Conservation (phyloP, 2,329 filamentous ascomycete genomes). For the Diaporthe citri region DNA sequence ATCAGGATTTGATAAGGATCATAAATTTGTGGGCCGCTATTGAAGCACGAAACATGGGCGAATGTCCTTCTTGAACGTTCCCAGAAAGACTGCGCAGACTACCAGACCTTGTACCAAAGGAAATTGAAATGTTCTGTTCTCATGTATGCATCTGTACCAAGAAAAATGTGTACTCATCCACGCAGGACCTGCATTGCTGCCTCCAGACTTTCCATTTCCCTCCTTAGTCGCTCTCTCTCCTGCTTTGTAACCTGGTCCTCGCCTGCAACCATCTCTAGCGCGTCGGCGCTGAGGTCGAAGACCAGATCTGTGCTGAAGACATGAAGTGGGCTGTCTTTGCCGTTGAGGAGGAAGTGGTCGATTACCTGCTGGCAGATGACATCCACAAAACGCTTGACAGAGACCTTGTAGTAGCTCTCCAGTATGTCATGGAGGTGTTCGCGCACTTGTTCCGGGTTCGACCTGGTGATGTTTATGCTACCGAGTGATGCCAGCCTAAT, state of each 20-base stretch:
- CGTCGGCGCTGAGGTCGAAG: conserved; percentile 56
- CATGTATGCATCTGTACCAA: background rate
- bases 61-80: background rate
- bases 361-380: conserved; percentile 70
- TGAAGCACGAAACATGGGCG: background rate
- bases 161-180: conserved; percentile 10
- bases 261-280: conserved; percentile 69
- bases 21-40: background rate
- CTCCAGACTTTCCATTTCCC: conserved; percentile 60
- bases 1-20: background rate
- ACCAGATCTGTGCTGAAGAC: conserved; percentile 67
- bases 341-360: conserved; percentile 65
- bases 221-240: conserved; percentile 57
- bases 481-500: conserved; percentile 6
- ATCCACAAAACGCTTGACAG: conserved; percentile 73
- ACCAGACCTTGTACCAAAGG: too few species aligned
- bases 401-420: conserved; percentile 71
- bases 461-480: conserved; percentile 35
- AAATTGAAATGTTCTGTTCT: background rate
- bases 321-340: conserved; percentile 62
- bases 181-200: conserved; percentile 47
- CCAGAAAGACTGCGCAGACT: background rate
- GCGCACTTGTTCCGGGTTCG: conserved; percentile 41
- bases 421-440: conserved; percentile 72
- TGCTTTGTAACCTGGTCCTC: conserved; percentile 61